Conservation (phyloP, 176 grass and related monocot genomes). For the Paspalum notatum region DNA sequence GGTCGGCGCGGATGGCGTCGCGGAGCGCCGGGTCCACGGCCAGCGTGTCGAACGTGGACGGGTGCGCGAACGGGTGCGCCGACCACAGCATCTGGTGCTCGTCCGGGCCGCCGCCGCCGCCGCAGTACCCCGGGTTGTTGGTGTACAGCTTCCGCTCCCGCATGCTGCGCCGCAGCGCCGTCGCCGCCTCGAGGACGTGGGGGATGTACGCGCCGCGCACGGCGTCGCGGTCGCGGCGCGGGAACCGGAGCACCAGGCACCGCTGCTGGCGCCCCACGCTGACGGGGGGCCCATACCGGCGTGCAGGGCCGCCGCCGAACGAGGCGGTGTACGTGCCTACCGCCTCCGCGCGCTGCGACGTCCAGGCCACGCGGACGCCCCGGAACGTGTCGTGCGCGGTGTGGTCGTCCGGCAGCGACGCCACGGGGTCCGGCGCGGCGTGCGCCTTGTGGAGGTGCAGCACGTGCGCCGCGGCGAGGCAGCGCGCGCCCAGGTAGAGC, state of each 20-base stretch:
- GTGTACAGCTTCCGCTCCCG: too few species aligned
- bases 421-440: conserved; percentile 9
- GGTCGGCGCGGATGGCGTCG: conserved; percentile 10
- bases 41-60: conserved; percentile 66
- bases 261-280: conserved; percentile 14
- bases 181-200: not conserved
- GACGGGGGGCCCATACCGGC: too few species aligned
- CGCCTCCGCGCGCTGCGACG: conserved; percentile 30
- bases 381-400: conserved; percentile 51
- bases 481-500: conserved; percentile 52
- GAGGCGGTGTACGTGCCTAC: not conserved
- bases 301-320: not conserved
- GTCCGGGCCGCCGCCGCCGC: too few species aligned
- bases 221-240: conserved; percentile 40
- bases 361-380: conserved; percentile 54
- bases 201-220: conserved; percentile 55
- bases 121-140: too few species aligned
- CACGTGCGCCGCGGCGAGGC: conserved; percentile 42
- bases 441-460: conserved; percentile 47
- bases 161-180: too few species aligned
- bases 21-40: conserved; percentile 45
- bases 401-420: conserved; percentile 64
- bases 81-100: too few species aligned
- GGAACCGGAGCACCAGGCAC: conserved; percentile 57
- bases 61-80: conserved; percentile 28